Evolutionary conservation across 345 rosid species (phyloP), one percentile per base, ranked within the genome.

Genomic region (Euphorbia peplus): DNA sequence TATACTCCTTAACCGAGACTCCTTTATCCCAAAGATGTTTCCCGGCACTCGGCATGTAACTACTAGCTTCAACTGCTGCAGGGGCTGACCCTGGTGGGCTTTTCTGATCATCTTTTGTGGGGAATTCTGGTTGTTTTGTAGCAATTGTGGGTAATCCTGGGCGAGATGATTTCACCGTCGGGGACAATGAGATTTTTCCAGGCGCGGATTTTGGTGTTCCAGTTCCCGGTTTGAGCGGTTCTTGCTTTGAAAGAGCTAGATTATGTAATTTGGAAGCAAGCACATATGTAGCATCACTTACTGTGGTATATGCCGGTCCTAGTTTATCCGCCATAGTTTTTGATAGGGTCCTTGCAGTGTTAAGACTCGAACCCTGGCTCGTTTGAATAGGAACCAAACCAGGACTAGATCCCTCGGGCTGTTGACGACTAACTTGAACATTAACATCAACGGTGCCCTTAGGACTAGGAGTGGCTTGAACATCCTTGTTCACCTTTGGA

Each of bases 1-100:
- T 72, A 65, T 82, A 90, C 70, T 85, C 91, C 76, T 85, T 88
- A 78, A 90, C 89, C 0, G 98, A 92, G 28, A 88, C 92, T 16
- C 95, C 92, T 81, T 90, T 82, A 64, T 84, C 86, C 88, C 85
- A 85, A 25, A 77, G 77, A 69, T 78, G 68, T 32, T 70, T 73
- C 0, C 62, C 57, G 14, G 73, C 64, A 28, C 63, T 68, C 5
- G 44, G 10, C 19, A 26, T 50, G 14, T 4, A 52, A 29, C 59
- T 25, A 32, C 63, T 21, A 14, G 62, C 53, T 42, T 56, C 67
- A 9, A 68, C 32, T 19, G 71, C 71, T 14, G 42, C 52, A 13
- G 35, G 26, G 6, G 52, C 76, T 12, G 80, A 26, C 12, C 21
- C 24, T 26, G 62, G 66, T 37, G 70, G 61, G 42, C 14, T 69